Base-by-base conservation (phyloP, 2,329 filamentous ascomycete genomes). In the Neonectria coccinea region DNA sequence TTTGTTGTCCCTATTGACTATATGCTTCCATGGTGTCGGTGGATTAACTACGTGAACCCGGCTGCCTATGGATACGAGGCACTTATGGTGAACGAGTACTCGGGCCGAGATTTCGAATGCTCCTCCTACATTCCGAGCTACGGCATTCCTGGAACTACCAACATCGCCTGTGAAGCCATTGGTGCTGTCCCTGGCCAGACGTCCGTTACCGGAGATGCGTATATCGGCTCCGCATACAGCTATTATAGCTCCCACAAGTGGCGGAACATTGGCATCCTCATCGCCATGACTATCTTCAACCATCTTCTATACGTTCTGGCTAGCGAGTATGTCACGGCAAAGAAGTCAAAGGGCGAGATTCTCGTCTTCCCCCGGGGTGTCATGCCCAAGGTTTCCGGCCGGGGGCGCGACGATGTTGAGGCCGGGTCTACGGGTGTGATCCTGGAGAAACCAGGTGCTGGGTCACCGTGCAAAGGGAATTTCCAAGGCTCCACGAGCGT, bases 41-140 rank as follows among this genome's bases (percentile, higher is more conserved):
- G 89, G 89, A 88, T 91, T 66, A 87, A 86, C 65, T 90, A 89
- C 68, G 77, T 91, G 48, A 85, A 91, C 63, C 88, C 88, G 2
- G 84, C 91, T 12, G 84, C 84, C 1, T 91, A 91, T 67, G 87
- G 83, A 1, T 92, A 91, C 72, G 89, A 91, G 69, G 79, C 83
- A 2, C 79, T 91, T 33, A 87, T 89, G 85, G 79, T 86, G 64
- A 91, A 91, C 73, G 90, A 92, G 33, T 92, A 92, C 47, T 55
- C 67, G 42, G 63, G 57, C 29, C 70, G 71, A 12, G 18, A 62
- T 3, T 72, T 73, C 42, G 9, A 60, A 14, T 74, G 73, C 50
- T 58, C 56, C 5, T 33, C 31, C 5, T 65, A 65, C 12, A 45
- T 67, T 6, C 65, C 65, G 1, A 50, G 57, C 54, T 66, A 66